phyloP scores from a whole-genome alignment of 352 stramenopile genomes.

The Globisporangium viniferum region DNA sequence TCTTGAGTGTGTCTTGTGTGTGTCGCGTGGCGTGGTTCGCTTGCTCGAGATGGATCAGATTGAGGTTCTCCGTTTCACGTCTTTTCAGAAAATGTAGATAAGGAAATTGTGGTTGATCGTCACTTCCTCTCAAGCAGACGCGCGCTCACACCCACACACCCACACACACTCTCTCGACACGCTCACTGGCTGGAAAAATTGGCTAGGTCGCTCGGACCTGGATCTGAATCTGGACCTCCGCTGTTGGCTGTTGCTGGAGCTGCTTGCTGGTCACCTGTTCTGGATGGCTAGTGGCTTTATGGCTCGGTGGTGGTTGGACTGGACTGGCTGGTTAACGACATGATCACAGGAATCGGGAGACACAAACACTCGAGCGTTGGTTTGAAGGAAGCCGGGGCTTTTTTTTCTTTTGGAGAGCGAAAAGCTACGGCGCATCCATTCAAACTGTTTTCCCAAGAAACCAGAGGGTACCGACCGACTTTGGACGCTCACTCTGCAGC shows the following conservation, averaged over 20 bases:
- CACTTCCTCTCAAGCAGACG: constrained; percentile 42
- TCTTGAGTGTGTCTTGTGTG: background rate
- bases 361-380: constrained; percentile 5
- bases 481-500: background rate
- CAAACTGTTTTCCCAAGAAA: constrained; percentile 16
- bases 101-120: constrained; percentile 58
- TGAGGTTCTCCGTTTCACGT: constrained; percentile 24
- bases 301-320: background rate
- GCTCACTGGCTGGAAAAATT: background rate
- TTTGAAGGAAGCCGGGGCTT: constrained; percentile 8
- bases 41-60: constrained; percentile 32
- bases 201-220: background rate
- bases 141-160: constrained; percentile 3
- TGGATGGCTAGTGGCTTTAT: background rate
- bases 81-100: constrained; percentile 70
- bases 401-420: constrained; percentile 6
- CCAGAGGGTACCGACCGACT: constrained; percentile 7
- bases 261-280: background rate
- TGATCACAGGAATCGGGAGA: constrained; percentile 5
- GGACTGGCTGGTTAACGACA: background rate
- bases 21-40: background rate
- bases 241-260: background rate
- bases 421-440: constrained; percentile 2
- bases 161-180: constrained; percentile 2
- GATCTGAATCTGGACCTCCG: background rate